phyloP scores from a whole-genome alignment of 805 yeast genomes.

The Saccharomycopsis fermentans region DNA sequence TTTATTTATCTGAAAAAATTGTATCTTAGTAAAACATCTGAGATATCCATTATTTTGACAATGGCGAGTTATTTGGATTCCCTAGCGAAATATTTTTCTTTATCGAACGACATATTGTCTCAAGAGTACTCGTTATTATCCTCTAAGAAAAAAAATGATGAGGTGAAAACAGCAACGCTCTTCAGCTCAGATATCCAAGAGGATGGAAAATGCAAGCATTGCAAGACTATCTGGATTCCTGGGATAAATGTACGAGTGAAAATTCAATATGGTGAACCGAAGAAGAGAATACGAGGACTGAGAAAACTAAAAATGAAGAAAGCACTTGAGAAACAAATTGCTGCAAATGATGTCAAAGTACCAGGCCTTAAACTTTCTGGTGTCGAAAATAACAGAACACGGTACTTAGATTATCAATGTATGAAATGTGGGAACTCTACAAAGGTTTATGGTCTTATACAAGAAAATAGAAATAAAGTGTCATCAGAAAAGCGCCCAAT shows the following conservation, averaged over 20 bases:
- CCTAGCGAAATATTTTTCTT: not conserved
- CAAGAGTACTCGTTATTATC: not conserved
- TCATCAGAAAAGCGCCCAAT: not conserved
- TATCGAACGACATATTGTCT: not conserved
- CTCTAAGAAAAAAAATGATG: not conserved
- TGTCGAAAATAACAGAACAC: not conserved
- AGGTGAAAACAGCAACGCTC: not conserved
- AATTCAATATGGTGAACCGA: not conserved
- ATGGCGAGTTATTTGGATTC: not conserved
- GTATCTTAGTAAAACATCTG: no score
- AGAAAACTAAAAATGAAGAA: not conserved
- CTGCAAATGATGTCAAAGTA: not conserved
- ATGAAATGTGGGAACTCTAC: not conserved
- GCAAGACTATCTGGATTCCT: slow-evolving; percentile 11
- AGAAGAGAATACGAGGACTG: not conserved
- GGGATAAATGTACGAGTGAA: slow-evolving; percentile 10
- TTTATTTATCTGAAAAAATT: no score
- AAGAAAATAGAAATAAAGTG: not conserved
- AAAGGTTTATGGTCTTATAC: slow-evolving; percentile 3
- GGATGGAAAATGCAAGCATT: slow-evolving; percentile 1
- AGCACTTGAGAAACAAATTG: not conserved
- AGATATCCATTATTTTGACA: not conserved
- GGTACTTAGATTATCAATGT: slow-evolving; percentile 8
- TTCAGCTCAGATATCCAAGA: not conserved
- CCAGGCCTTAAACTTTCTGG: no score